Conservation (phyloP, 768 basidiomycete species). For the Russula virescens region DNA sequence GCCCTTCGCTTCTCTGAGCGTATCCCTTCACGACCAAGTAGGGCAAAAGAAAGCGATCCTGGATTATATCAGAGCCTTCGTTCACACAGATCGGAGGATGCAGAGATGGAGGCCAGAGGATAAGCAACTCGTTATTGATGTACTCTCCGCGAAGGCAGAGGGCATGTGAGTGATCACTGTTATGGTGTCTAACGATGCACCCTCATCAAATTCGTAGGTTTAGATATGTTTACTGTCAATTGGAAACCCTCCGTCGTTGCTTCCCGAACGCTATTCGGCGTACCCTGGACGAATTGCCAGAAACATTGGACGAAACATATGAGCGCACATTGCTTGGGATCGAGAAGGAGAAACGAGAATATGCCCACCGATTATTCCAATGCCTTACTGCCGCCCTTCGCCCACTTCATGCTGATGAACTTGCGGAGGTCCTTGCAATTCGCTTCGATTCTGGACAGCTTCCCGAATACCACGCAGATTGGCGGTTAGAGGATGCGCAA, state of each 20-base stretch:
- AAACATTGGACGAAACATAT: conserved; percentile 10
- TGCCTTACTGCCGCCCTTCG: not conserved
- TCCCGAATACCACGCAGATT: not conserved
- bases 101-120: conserved; percentile 3
- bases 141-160: conserved; percentile 4
- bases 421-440: conserved; percentile 10
- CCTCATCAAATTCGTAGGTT: not conserved
- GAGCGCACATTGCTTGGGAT: not conserved
- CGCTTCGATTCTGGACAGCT: not conserved
- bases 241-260: conserved; percentile 2
- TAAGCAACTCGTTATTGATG: not conserved
- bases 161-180: conserved; percentile 4
- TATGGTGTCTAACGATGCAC: not conserved
- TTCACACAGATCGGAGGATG: conserved; percentile 4
- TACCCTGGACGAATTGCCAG: not conserved
- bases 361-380: conserved; percentile 5
- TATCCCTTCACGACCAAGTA: conserved; percentile 3
- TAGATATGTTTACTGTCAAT: conserved; percentile 4
- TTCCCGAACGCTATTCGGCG: not conserved
- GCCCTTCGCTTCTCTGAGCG: not conserved
- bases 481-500: conserved; percentile 1
- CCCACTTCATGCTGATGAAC: not conserved
- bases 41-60: conserved; percentile 2
- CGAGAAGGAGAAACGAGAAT: not conserved
- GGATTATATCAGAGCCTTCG: not conserved